phyloP scores from a whole-genome alignment of 345 rosid species.

The Noccaea bulbosa region DNA sequence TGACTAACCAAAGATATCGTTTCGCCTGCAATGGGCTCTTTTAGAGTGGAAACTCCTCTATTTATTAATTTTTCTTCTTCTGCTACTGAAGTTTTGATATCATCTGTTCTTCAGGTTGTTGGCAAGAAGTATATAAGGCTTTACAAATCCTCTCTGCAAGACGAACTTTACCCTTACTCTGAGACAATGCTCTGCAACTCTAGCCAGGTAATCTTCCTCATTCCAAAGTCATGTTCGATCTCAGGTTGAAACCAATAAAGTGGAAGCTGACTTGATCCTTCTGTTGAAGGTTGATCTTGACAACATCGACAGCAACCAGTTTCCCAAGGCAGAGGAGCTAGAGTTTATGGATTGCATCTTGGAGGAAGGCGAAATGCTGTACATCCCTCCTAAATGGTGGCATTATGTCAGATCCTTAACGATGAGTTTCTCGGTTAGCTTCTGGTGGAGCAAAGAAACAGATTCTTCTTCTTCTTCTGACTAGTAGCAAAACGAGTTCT shows the following conservation, averaged over 20 bases:
- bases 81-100: slow-evolving; percentile 19
- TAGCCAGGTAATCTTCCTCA: slow-evolving; percentile 68
- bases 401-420: slow-evolving; percentile 91
- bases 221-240: slow-evolving; percentile 5
- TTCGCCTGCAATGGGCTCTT: slow-evolving; percentile 19
- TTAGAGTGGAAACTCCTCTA: slow-evolving; percentile 1
- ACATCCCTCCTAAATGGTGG: slow-evolving; percentile 99
- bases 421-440: slow-evolving; percentile 84
- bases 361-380: slow-evolving; percentile 96
- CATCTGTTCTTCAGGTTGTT: slow-evolving; percentile 64
- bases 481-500: slow-evolving; percentile 26
- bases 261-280: not conserved
- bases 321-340: slow-evolving; percentile 63
- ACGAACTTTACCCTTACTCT: slow-evolving; percentile 78
- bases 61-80: not conserved
- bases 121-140: slow-evolving; percentile 92
- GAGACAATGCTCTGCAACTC: slow-evolving; percentile 94
- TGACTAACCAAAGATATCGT: slow-evolving; percentile 39
- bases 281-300: slow-evolving; percentile 91
- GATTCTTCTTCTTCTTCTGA: slow-evolving; percentile 38
- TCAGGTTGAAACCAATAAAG: not conserved
- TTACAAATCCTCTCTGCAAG: slow-evolving; percentile 66
- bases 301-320: slow-evolving; percentile 59
- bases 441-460: slow-evolving; percentile 77
- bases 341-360: slow-evolving; percentile 87